Evolutionary conservation across 139 green algal species (phyloP).

Genomic region (Penium margaritaceum): DNA sequence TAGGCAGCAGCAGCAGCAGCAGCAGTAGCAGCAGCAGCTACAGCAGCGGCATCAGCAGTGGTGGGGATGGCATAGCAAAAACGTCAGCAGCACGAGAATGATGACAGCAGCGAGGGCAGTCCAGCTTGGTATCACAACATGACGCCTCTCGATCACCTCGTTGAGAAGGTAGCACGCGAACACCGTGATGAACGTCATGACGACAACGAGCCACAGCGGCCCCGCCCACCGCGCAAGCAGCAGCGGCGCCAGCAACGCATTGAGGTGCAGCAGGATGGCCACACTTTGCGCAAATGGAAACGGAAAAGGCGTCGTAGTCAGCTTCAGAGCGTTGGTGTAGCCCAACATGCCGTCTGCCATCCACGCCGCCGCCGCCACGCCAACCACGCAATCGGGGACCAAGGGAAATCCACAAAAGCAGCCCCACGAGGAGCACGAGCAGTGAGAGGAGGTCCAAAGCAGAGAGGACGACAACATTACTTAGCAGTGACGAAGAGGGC

Average conservation of each 20-base stretch:
- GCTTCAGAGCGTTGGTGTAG: constrained; percentile 37
- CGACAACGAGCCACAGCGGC: not conserved
- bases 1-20: too few species aligned
- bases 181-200: constrained; percentile 20
- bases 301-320: constrained; percentile 29
- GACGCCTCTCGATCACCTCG: constrained; percentile 15
- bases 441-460: not conserved
- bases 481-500: not conserved
- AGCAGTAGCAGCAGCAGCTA: too few species aligned
- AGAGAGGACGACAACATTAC: not conserved
- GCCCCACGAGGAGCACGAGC: not conserved
- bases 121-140: too few species aligned
- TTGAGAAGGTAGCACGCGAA: constrained; percentile 35
- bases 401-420: not conserved
- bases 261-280: constrained; percentile 19
- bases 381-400: not conserved
- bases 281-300: constrained; percentile 40
- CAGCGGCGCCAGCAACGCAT: constrained; percentile 17
- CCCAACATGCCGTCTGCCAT: constrained; percentile 43
- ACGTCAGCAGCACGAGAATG: too few species aligned
- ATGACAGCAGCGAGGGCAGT: too few species aligned
- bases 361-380: too few species aligned
- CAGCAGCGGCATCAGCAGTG: too few species aligned
- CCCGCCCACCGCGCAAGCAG: constrained; percentile 29
- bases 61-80: too few species aligned